phyloP scores from a whole-genome alignment of 2,329 filamentous ascomycete species.

The Coniochaeta sp. region DNA sequence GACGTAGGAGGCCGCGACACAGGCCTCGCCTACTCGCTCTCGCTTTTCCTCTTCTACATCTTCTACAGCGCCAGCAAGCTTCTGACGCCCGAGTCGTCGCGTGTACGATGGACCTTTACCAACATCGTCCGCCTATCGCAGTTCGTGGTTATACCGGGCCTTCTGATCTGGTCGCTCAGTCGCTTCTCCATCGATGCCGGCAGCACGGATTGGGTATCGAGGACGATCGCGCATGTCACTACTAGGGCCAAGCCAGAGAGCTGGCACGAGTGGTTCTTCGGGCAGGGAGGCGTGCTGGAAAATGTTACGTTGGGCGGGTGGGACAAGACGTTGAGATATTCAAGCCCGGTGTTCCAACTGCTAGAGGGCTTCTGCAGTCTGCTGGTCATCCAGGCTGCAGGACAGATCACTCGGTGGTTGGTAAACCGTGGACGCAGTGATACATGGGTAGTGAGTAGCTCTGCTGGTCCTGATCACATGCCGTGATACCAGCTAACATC shows the following conservation, averaged over 20 bases:
- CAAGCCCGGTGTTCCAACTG: conserved; percentile 89
- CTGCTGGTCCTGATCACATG: neutral
- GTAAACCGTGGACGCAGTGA: conserved; percentile 91
- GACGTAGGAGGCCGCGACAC: conserved; percentile 95
- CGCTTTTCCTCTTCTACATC: conserved; percentile 86
- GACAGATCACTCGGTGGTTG: conserved; percentile 89
- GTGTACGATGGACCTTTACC: conserved; percentile 65
- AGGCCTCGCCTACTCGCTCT: conserved; percentile 87
- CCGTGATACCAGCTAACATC: conserved; percentile 22
- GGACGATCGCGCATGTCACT: conserved; percentile 63
- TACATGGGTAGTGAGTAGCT: conserved; percentile 76
- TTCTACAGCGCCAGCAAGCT: conserved; percentile 76
- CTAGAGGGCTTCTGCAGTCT: conserved; percentile 95
- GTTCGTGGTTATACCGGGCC: conserved; percentile 75
- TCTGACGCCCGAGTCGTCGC: conserved; percentile 70
- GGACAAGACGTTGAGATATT: conserved; percentile 84
- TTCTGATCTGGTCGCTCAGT: conserved; percentile 92
- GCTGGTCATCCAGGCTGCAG: conserved; percentile 88
- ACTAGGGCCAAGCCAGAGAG: conserved; percentile 53
- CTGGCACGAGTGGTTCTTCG: conserved; percentile 80
- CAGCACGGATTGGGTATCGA: conserved; percentile 70
- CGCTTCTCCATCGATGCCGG: conserved; percentile 91
- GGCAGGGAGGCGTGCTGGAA: conserved; percentile 76
- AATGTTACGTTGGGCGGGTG: conserved; percentile 74
- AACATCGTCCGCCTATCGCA: conserved; percentile 68